Evolutionary conservation across 2,329 filamentous ascomycete species (phyloP).

Genomic region (Verticillium alfalfae): DNA sequence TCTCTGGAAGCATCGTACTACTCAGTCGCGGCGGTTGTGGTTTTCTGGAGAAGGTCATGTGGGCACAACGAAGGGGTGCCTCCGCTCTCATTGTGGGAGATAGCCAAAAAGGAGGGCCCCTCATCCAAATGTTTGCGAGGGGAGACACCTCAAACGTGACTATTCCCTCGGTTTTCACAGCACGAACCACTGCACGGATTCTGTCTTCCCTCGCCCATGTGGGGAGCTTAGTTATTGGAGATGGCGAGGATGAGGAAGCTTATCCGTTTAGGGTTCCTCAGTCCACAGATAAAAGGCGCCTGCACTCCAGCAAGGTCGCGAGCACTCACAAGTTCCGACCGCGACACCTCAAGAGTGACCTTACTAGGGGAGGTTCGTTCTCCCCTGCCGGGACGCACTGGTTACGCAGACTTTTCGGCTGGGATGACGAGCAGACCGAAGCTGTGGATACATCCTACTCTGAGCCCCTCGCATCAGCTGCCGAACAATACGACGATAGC

Average conservation of each 20-base stretch:
- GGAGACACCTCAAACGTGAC: constrained; percentile 93
- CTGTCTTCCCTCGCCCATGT: constrained; percentile 80
- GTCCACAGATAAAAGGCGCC: constrained; percentile 28
- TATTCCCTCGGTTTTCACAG: constrained; percentile 92
- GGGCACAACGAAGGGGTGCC: constrained; percentile 87
- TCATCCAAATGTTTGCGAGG: constrained; percentile 98
- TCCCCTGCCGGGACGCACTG: background rate
- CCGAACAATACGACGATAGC: background rate
- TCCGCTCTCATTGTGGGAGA: constrained; percentile 91
- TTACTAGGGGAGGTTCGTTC: background rate
- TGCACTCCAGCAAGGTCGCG: constrained; percentile 10
- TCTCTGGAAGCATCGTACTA: constrained; percentile 86
- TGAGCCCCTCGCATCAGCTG: background rate
- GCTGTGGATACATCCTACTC: background rate
- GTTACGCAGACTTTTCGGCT: background rate
- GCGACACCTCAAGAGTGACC: background rate
- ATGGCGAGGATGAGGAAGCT: constrained; percentile 44
- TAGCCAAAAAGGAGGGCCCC: constrained; percentile 77
- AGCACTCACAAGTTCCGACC: background rate
- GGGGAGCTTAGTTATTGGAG: constrained; percentile 53
- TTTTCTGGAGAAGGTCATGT: constrained; percentile 95
- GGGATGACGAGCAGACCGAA: background rate
- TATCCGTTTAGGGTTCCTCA: constrained; percentile 52
- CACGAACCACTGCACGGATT: constrained; percentile 87
- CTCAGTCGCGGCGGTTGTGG: constrained; percentile 91